Evolutionary conservation across 345 rosid species (phyloP), one percentile per base, ranked within the genome.

Genomic region (Clausena lansium): DNA sequence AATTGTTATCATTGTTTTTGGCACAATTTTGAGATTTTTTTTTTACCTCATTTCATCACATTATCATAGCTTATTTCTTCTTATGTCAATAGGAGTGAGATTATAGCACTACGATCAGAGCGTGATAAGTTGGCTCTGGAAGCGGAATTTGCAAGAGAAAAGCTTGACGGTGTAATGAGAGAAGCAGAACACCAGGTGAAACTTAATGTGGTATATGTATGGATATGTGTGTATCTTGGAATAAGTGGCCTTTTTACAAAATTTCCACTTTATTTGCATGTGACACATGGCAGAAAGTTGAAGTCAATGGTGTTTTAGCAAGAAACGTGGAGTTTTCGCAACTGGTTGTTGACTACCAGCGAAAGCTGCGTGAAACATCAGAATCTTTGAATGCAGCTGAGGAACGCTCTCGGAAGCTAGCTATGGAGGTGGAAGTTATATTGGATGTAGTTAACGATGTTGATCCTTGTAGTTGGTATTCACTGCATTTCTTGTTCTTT

Each of bases 271-370:
- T 30, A 6, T 74, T 74, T 75, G 69, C 59, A 6, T 13, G 14
- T 80, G 69, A 35, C 76, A 70, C 66, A 52, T 85, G 24, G 79
- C 86, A 95, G 99, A 90, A 90, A 80, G 84, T 79, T 79, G 94
- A 93, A 82, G 83, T 85, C 47, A 87, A 87, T 71, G 84, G 89
- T 64, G 82, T 90, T 76, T 75, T 89, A 83, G 86, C 97, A 69
- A 89, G 97, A 82, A 95, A 95, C 83, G 94, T 90, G 76, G 98
- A 95, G 87, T 91, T 93, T 76, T 87, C 98, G 35, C 98, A 89
- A 74, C 80, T 95, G 76, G 88, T 94, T 22, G 82, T 94, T 64
- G 94, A 94, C 76, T 92, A 89, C 77, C 98, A 95, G 79, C 87
- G 87, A 75, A 94, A 86, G 87, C 75, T 93, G 69, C 97, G 92